Conservation (phyloP, 108 stramenopile species). For the Stephanodiscus triporus region DNA sequence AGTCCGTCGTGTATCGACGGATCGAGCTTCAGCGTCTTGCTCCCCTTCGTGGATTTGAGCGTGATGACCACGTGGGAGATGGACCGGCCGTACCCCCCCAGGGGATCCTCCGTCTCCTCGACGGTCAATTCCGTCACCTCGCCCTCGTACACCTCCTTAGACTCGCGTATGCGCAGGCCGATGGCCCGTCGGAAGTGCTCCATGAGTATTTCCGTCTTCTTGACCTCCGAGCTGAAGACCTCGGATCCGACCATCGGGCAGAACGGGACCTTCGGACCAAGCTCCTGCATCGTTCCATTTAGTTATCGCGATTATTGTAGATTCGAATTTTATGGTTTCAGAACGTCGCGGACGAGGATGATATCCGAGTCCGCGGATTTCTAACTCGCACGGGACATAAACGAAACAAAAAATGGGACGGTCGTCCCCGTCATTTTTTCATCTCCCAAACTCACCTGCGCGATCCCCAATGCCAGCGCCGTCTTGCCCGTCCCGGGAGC, state of each 20-base stretch:
- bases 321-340: neutral
- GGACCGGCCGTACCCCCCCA: constrained; percentile 98
- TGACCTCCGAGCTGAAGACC: constrained; percentile 97
- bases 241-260: constrained; percentile 99
- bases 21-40: constrained; percentile 96
- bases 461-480: constrained; percentile 94
- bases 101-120: constrained; percentile 96
- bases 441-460: constrained; percentile 68
- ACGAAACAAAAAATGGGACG: neutral
- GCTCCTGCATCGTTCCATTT: constrained; percentile 54
- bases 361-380: neutral
- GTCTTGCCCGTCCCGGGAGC: constrained; percentile 99
- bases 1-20: constrained; percentile 97
- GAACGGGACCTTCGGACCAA: constrained; percentile 95
- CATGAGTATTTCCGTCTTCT: constrained; percentile 98
- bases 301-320: neutral
- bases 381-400: neutral
- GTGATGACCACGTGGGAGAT: constrained; percentile 96
- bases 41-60: constrained; percentile 97
- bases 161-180: constrained; percentile 97
- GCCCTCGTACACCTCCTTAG: constrained; percentile 99
- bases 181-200: constrained; percentile 99
- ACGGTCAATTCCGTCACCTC: constrained; percentile 92
- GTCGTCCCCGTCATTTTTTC: neutral
- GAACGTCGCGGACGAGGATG: neutral